Base-by-base conservation (phyloP, 345 rosid species). In the Acer saccharum region DNA sequence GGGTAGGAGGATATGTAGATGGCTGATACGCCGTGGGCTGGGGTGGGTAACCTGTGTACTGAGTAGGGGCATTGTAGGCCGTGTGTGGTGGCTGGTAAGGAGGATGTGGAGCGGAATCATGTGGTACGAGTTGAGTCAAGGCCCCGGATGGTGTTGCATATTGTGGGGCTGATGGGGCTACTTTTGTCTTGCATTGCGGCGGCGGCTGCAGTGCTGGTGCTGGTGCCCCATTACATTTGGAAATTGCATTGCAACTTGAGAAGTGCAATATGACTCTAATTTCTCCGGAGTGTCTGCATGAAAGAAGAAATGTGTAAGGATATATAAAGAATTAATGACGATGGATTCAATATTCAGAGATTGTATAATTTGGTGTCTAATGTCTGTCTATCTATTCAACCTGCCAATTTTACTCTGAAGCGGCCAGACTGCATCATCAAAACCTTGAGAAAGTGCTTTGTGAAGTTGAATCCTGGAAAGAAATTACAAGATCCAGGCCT, bases 371-470 rank as follows among this genome's bases (percentile, higher is more conserved):
- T 2, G 13, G 18, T 8, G 46, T 43, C 46, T 35, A 43, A 43
- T 43, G 9, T 43, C n/a, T 60, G 18, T 43, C 52, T 57, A 3
- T 68, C 6, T 14, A 10, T 54, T 25, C 16, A 66, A 87, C 89
- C 87, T 84, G 83, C 88, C 87, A 29, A 29, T 48, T 78, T 77
- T 78, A 75, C 74, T 79, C 57, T 77, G 83, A 48, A 86, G 70
- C 12, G 87, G 74, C 89, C 91, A 86, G 29, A 78, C 73, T 72
- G 82, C 48, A 62, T 88, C 91, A 70, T 86, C 86, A 55, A 20
- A 86, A n/a, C 89, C 89, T 50, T 84, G 84, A 60, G 89, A 76
- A 68, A 84, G 89, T 60, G 16, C 86, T 77, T 84, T 88, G 58
- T 84, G 89, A 52, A 88, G 87, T 74, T 76, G 88, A 78, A 88